Percentiles rank a stretch among this genome's conserved stretches.
Evolutionary conservation across 768 basidiomycete species (phyloP).

Genomic region (Dioszegia crocea): DNA sequence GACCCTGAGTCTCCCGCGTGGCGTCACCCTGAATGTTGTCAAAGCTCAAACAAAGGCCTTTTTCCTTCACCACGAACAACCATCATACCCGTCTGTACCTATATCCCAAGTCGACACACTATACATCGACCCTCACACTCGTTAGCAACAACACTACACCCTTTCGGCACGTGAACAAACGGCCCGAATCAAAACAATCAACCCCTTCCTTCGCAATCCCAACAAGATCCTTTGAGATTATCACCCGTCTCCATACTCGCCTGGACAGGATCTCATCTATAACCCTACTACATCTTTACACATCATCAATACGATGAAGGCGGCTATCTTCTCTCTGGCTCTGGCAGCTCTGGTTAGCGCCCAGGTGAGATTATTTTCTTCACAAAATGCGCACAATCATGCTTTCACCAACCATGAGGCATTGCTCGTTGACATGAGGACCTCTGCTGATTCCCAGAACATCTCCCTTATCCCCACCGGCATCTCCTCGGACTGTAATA

Average conservation of each 20-base stretch:
- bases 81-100: background rate
- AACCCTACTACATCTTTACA: background rate
- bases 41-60: background rate
- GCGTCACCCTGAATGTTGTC: too few species aligned
- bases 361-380: constrained; percentile 7
- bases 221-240: background rate
- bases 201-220: too few species aligned
- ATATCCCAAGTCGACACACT: too few species aligned
- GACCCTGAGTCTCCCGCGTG: background rate
- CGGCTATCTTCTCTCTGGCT: constrained; percentile 10
- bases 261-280: too few species aligned
- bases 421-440: background rate
- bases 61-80: background rate
- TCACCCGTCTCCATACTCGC: background rate
- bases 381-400: too few species aligned
- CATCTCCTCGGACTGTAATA: constrained; percentile 54
- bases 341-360: constrained; percentile 12
- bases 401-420: too few species aligned
- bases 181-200: too few species aligned
- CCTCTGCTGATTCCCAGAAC: constrained; percentile 15
- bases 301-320: constrained; percentile 8
- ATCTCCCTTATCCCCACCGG: constrained; percentile 64
- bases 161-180: too few species aligned
- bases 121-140: background rate
- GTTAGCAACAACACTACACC: background rate